These are phyloP conservation scores for Ambrosiella cleistominuta DNA, from an alignment of 2,329 filamentous ascomycete species.

Conservation along the genomic window DNA sequence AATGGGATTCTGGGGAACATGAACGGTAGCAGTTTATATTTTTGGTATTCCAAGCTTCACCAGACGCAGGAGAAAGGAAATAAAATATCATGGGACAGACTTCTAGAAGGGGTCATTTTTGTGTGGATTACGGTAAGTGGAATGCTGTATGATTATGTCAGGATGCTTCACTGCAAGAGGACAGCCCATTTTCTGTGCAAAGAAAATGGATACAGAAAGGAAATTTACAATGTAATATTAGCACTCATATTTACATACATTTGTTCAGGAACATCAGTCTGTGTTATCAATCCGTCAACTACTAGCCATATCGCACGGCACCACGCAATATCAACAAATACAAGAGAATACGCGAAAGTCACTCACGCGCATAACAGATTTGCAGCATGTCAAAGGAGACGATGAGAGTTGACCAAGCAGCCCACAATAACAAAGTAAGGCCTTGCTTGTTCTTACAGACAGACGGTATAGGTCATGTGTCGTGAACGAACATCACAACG, in stretches of 20 bases:
- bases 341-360: neutral
- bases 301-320: neutral
- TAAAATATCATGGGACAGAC: neutral
- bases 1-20: neutral
- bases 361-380: neutral
- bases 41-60: neutral
- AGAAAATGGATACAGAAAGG: neutral
- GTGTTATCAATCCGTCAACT: neutral
- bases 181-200: neutral
- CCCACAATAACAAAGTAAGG: neutral
- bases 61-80: neutral
- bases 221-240: too few relatives aligned
- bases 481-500: neutral
- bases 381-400: neutral
- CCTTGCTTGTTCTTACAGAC: neutral
- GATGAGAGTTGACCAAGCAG: neutral
- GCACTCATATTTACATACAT: too few relatives aligned
- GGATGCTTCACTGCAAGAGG: too few relatives aligned
- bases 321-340: neutral
- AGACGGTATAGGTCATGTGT: neutral
- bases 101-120: too few relatives aligned
- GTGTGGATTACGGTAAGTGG: too few relatives aligned
- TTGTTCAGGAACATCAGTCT: neutral
- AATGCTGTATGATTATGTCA: too few relatives aligned
- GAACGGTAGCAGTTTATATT: neutral